phyloP scores from a whole-genome alignment of 2,329 filamentous ascomycete genomes.

The Diaporthe amygdali region DNA sequence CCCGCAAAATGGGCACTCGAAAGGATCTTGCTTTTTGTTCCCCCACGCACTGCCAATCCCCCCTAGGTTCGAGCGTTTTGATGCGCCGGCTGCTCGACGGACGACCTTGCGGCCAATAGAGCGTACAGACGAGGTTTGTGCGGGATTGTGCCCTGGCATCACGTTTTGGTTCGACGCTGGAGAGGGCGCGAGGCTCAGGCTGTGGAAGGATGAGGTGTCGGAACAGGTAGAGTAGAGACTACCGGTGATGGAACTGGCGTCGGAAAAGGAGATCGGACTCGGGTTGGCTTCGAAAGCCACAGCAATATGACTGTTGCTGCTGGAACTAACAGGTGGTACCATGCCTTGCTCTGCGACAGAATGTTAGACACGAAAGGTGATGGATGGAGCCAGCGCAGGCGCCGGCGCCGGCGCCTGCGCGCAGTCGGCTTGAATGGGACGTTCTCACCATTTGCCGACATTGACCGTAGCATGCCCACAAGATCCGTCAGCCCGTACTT shows the following conservation, averaged over 20 bases:
- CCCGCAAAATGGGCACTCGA: conserved; percentile 45
- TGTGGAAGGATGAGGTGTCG: conserved; percentile 27
- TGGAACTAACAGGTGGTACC: conserved; percentile 22
- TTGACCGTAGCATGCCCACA: conserved; percentile 25
- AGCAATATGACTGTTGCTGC: conserved; percentile 24
- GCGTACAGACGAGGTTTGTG: conserved; percentile 22
- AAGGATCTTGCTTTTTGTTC: conserved; percentile 26
- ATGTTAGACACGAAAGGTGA: conserved; percentile 4
- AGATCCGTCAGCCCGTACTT: conserved; percentile 26
- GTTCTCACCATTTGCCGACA: conserved; percentile 25
- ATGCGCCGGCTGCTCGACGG: conserved; percentile 24
- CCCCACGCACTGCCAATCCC: conserved; percentile 26
- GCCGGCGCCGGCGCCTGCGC: not conserved
- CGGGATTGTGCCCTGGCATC: conserved; percentile 23
- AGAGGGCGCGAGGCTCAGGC: conserved; percentile 25
- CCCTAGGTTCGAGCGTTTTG: conserved; percentile 25
- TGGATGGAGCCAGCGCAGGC: not conserved
- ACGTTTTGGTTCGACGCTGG: conserved; percentile 30
- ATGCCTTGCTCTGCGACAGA: conserved; percentile 20
- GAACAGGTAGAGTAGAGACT: conserved; percentile 44
- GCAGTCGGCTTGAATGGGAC: not conserved
- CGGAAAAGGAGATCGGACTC: conserved; percentile 38
- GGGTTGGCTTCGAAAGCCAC: conserved; percentile 25
- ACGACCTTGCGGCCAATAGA: conserved; percentile 26
- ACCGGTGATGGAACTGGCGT: conserved; percentile 44